Conservation (phyloP, 2,329 filamentous ascomycete genomes). For the Coccinonectria pachysandricola region DNA sequence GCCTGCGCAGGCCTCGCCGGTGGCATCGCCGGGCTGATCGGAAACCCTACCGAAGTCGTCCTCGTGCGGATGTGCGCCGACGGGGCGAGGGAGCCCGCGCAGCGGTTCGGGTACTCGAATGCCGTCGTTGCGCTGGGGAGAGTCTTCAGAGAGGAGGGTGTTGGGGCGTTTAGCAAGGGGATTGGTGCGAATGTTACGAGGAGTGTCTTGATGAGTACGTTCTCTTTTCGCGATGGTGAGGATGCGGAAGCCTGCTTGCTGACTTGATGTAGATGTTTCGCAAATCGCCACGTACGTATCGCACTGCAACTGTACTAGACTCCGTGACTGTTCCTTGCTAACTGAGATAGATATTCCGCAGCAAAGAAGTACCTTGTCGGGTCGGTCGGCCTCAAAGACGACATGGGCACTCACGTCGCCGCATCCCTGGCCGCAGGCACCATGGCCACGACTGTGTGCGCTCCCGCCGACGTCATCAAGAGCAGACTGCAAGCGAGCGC, state of each 20-base stretch:
- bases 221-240: neutral
- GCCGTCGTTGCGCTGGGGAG: constrained; percentile 22
- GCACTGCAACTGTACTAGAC: too few relatives aligned
- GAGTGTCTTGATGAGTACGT: constrained; percentile 34
- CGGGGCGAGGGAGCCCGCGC: constrained; percentile 25
- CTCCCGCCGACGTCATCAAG: constrained; percentile 35
- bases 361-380: constrained; percentile 23
- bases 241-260: constrained; percentile 1
- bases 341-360: constrained; percentile 25
- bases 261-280: constrained; percentile 25
- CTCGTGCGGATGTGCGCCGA: constrained; percentile 37
- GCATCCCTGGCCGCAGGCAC: constrained; percentile 33
- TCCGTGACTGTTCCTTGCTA: too few relatives aligned
- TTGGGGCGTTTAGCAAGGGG: constrained; percentile 28
- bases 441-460: constrained; percentile 34
- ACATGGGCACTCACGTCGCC: constrained; percentile 29
- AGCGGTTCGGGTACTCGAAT: constrained; percentile 30
- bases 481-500: constrained; percentile 28
- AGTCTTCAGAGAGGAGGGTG: constrained; percentile 26
- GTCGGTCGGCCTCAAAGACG: constrained; percentile 23
- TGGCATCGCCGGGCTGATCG: constrained; percentile 32
- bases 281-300: constrained; percentile 33
- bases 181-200: constrained; percentile 30
- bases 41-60: constrained; percentile 35
- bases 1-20: constrained; percentile 30